Base-by-base conservation (phyloP, 1,284 basidiomycete genomes). In the Malassezia sympodialis region DNA sequence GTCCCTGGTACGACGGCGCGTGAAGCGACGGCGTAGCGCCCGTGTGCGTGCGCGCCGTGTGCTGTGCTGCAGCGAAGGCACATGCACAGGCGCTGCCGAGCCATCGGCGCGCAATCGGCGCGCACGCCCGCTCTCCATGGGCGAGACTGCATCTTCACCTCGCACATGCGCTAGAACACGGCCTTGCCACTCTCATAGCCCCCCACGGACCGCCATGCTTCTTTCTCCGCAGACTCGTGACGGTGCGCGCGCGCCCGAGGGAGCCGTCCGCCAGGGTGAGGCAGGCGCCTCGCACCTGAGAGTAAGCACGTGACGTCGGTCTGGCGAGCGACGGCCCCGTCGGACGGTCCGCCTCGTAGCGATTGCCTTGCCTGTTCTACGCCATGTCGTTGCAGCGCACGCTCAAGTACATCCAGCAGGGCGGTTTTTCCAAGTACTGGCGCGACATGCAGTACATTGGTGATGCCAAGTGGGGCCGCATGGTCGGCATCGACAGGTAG, bases 401-500 rank as follows among this genome's bases (percentile, higher is more conserved):
- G 19, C 56, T 73, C 51, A 61, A 63, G 46, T 58, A 65, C 52
- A 66, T 71, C 52, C 60, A 66, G 34, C 63, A 66, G 56, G 67
- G 63, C 19, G 72, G 72, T 11, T 46, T 67, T 45, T 56, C 60
- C 46, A 64, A 67, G 53, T 72, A 60, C 61, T 72, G 68, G 68
- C 57, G 66, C 14, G 68, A 73, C 50, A 54, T 73, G 42, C 62
- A 71, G 53, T 68, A 68, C 51, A 71, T 73, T 26, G 72, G 70
- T 49, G 72, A 73, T 39, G 68, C 70, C 54, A 73, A 73, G 60
- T 63, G 65, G 19, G 72, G 72, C 53, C 62, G 56, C 28, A 60
- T 72, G 32, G 67, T 73, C 11, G 72, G 72, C 19, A 59, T 60
- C 35, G 72, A 73, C 60, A 55, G 62, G 66, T 64, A 53, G 46